Percentiles rank a stretch among this genome's conserved stretches.
These are phyloP conservation scores for Amesomyces nigricolor DNA, from an alignment of 2,329 filamentous ascomycete species.

Conservation along the genomic window DNA sequence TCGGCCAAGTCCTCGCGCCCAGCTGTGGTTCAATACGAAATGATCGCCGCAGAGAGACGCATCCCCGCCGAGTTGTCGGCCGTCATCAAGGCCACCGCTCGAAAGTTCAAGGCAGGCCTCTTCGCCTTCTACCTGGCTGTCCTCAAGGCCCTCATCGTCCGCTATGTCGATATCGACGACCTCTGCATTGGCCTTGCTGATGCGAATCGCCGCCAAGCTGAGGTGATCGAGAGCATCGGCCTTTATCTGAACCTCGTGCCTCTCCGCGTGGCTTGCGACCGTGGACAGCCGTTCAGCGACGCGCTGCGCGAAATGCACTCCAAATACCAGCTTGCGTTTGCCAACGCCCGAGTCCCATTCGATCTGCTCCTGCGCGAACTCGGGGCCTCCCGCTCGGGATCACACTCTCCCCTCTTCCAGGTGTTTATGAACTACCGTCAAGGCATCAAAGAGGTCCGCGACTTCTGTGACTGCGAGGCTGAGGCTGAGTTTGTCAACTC, in stretches of 20 bases:
- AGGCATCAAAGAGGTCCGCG: conserved; percentile 22
- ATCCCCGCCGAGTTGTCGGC: not conserved
- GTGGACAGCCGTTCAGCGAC: not conserved
- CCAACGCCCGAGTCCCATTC: conserved; percentile 42
- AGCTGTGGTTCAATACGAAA: not conserved
- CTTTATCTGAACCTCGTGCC: conserved; percentile 46
- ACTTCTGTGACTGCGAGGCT: conserved; percentile 17
- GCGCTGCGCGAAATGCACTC: conserved; percentile 22
- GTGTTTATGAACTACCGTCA: conserved; percentile 32
- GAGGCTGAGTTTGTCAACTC: conserved; percentile 16
- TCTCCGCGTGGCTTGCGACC: not conserved
- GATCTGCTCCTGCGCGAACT: conserved; percentile 43
- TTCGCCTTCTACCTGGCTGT: conserved; percentile 33
- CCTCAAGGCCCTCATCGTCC: conserved; percentile 30
- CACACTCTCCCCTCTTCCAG: conserved; percentile 45
- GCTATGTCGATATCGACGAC: conserved; percentile 32
- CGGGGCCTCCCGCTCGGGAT: conserved; percentile 34
- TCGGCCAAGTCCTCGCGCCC: not conserved
- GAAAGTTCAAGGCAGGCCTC: conserved; percentile 8
- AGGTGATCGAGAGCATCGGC: conserved; percentile 36
- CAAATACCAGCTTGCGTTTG: conserved; percentile 30
- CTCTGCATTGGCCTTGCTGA: conserved; percentile 41
- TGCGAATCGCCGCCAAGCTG: conserved; percentile 36
- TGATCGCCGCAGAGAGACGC: not conserved
- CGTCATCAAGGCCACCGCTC: not conserved